Evolutionary conservation across 176 grass and related monocot genomes (phyloP).

Genomic region (Olyra latifolia): DNA sequence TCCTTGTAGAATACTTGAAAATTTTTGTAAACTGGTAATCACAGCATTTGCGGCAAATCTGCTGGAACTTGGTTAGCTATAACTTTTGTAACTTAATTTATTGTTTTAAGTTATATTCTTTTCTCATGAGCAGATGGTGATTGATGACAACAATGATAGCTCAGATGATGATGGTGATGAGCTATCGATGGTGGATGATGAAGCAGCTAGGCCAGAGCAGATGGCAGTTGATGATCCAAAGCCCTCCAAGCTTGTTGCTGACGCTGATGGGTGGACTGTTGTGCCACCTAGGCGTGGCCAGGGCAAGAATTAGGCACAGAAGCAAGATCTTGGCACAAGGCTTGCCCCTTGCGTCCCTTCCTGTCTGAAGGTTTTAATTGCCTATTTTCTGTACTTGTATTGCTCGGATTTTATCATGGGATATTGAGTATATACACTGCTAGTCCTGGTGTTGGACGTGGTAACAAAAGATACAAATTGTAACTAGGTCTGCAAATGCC

Average conservation of each 20-base stretch:
- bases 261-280: conserved; percentile 77
- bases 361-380: not conserved
- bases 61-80: not conserved
- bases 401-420: not conserved
- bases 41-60: not conserved
- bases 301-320: conserved; percentile 35
- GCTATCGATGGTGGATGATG: conserved; percentile 37
- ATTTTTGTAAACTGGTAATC: not conserved
- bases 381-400: not conserved
- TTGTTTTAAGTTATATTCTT: not conserved
- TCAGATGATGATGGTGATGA: conserved; percentile 41
- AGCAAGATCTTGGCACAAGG: conserved; percentile 3
- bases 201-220: conserved; percentile 28
- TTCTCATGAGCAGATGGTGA: conserved; percentile 31
- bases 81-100: not conserved
- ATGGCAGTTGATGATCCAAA: conserved; percentile 49
- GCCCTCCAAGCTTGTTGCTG: conserved; percentile 41
- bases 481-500: not conserved
- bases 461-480: not conserved
- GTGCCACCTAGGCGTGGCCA: conserved; percentile 56
- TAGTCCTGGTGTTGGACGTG: not conserved
- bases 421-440: not conserved
- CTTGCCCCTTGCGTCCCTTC: not conserved
- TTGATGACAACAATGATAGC: conserved; percentile 46
- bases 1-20: not conserved